Evolutionary conservation across 2,329 filamentous ascomycete genomes (phyloP).

Genomic region (Colletotrichum costaricense): DNA sequence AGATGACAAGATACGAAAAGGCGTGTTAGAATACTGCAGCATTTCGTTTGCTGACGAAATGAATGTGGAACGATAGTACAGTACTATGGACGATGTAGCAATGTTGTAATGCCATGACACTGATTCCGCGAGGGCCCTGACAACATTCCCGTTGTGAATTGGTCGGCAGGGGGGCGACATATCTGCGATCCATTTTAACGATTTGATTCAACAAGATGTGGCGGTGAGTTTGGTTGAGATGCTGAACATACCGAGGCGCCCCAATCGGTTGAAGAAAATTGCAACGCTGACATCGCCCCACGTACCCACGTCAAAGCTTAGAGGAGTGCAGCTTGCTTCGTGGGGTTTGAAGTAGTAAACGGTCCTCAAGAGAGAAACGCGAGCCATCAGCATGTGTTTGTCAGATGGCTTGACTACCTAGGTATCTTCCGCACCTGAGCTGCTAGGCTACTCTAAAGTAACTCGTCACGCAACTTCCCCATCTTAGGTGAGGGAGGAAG

Average conservation of each 20-base stretch:
- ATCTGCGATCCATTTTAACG: not conserved
- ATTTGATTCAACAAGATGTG: conserved; percentile 13
- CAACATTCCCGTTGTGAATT: not conserved
- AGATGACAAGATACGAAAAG: not conserved
- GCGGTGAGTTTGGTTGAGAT: conserved; percentile 23
- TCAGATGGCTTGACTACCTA: not conserved
- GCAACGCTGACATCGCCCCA: not conserved
- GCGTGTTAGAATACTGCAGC: conserved; percentile 1
- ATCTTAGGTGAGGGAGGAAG: not conserved
- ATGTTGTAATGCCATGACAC: conserved; percentile 4
- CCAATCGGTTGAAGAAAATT: not conserved
- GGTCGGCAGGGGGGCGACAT: not conserved
- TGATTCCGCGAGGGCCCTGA: not conserved
- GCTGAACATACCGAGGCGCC: not conserved
- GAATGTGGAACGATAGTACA: not conserved
- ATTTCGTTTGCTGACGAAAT: not conserved
- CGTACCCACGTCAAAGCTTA: not conserved
- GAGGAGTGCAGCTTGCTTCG: not conserved
- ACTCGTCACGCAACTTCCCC: no score
- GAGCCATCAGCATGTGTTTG: not conserved
- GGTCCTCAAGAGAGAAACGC: not conserved
- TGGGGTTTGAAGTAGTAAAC: not conserved
- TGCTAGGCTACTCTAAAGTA: no score
- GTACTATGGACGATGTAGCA: not conserved
- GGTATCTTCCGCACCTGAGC: not conserved